Evolutionary conservation across 2,329 filamentous ascomycete genomes (phyloP).

Genomic region (Sporothrix pallida): DNA sequence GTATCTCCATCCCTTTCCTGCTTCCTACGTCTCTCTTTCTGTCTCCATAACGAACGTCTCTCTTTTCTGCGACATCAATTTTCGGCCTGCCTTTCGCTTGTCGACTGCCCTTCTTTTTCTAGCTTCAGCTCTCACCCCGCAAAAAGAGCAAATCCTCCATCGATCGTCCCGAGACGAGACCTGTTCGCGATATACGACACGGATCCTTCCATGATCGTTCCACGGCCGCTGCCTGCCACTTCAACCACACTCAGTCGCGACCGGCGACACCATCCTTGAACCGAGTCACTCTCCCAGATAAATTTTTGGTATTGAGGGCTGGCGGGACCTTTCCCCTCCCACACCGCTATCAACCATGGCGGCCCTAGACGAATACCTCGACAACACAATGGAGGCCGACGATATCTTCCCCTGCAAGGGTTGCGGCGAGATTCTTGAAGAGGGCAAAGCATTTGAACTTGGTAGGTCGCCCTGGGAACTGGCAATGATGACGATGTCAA

Average conservation of each 20-base stretch:
- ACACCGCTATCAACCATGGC: constrained; percentile 47
- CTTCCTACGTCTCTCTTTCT: background rate
- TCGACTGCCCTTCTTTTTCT: background rate
- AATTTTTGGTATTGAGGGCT: background rate
- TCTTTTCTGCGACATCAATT: background rate
- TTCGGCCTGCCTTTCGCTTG: background rate
- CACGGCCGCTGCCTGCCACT: constrained; percentile 11
- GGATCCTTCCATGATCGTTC: background rate
- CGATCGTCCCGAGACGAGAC: background rate
- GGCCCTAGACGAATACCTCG: constrained; percentile 66
- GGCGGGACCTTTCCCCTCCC: constrained; percentile 8
- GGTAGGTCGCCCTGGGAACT: constrained; percentile 61
- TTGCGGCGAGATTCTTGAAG: constrained; percentile 95
- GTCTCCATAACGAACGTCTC: background rate
- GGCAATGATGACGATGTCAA: no score
- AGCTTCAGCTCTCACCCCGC: background rate
- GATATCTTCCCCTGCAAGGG: constrained; percentile 91
- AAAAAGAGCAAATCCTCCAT: background rate
- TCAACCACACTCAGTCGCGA: constrained; percentile 13
- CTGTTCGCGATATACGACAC: background rate
- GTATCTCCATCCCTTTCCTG: constrained; percentile 5
- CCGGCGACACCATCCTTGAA: background rate
- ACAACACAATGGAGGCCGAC: constrained; percentile 74
- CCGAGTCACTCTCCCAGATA: background rate
- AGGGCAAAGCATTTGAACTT: constrained; percentile 97